phyloP scores from a whole-genome alignment of 1,284 basidiomycete species.

The Cystobasidium sp. region DNA sequence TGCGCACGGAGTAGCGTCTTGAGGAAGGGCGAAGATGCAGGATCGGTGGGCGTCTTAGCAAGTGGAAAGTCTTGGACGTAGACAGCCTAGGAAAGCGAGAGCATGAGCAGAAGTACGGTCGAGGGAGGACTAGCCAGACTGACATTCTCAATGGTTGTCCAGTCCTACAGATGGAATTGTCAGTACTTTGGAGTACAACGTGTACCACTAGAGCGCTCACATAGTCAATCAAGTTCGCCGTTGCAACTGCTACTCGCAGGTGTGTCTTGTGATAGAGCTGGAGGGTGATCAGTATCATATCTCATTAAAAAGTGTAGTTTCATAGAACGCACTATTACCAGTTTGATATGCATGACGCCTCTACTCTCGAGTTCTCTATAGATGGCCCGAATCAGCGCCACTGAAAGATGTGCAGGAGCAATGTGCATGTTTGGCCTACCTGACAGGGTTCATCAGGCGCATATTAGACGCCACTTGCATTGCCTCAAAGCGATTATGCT shows the following conservation, averaged over 20 bases:
- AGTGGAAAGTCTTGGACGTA: slow-evolving; percentile 40
- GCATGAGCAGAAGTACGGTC: neutral
- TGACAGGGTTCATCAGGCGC: slow-evolving; percentile 32
- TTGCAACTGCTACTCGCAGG: slow-evolving; percentile 36
- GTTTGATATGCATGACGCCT: slow-evolving; percentile 41
- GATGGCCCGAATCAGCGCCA: neutral
- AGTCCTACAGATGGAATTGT: slow-evolving; percentile 11
- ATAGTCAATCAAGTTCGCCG: slow-evolving; percentile 37
- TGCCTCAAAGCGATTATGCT: slow-evolving; percentile 6
- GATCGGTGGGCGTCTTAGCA: neutral
- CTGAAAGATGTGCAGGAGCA: neutral
- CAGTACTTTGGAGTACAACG: neutral
- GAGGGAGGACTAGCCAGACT: neutral
- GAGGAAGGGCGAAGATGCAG: slow-evolving; percentile 22
- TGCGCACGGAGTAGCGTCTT: slow-evolving; percentile 29
- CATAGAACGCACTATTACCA: slow-evolving; percentile 16
- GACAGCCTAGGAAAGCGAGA: slow-evolving; percentile 11
- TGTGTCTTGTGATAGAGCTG: slow-evolving; percentile 40
- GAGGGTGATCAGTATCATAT: neutral
- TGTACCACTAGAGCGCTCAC: neutral
- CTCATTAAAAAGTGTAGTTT: neutral
- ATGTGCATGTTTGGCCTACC: neutral
- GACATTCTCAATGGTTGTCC: slow-evolving; percentile 40
- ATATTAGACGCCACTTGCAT: slow-evolving; percentile 38
- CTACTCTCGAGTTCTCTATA: slow-evolving; percentile 29